Base-by-base conservation (phyloP, 1,284 basidiomycete species). In the Puccinia brachypodii region DNA sequence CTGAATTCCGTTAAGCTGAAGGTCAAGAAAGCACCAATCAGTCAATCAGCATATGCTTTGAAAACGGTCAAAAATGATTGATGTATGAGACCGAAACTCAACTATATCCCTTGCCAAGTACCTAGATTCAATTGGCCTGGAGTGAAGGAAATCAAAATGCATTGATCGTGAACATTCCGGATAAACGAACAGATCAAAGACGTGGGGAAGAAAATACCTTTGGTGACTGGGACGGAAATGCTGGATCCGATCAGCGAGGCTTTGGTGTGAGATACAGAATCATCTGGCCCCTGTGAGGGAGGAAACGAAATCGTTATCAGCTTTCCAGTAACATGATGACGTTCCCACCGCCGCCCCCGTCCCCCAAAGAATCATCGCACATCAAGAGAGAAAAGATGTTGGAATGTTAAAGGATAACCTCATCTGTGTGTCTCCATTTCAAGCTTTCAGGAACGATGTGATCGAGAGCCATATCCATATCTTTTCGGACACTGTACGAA, bases 401-500 rank as follows among this genome's bases (percentile, higher is more conserved):
- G 13, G 13, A 47, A 56, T 36, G 36, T 53, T 19, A 50, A 53
- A 47, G 44, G 56, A 31, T 84, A 84, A 82, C 80, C 50, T 82
- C 80, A 56, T 82, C 80, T 47, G 85, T 86, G 82, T 87, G 86
- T 40, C 82, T 83, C 86, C 86, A 87, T 3, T 85, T 85, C 0
- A 86, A 83, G 11, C 82, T 83, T 69, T 87, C 86, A 9, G 86
- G 86, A 13, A 87, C 85, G 4, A 82, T 58, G 86, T 85, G 82
- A 83, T 87, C 86, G 11, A 86, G 81, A 3, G 85, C 86, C 85
- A 85, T 86, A 74, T 86, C 85, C 86, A 87, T 86, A 68, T 87
- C 86, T 40, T 83, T 84, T 40, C 86, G 83, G 14, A 87, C 86
- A 50, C 80, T 82, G 33, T 13, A 74, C n/a, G 72, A 40, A 47